These are phyloP conservation scores for Stenocarpella maydis DNA, from an alignment of 2,329 filamentous ascomycete genomes.

Conservation along the genomic window DNA sequence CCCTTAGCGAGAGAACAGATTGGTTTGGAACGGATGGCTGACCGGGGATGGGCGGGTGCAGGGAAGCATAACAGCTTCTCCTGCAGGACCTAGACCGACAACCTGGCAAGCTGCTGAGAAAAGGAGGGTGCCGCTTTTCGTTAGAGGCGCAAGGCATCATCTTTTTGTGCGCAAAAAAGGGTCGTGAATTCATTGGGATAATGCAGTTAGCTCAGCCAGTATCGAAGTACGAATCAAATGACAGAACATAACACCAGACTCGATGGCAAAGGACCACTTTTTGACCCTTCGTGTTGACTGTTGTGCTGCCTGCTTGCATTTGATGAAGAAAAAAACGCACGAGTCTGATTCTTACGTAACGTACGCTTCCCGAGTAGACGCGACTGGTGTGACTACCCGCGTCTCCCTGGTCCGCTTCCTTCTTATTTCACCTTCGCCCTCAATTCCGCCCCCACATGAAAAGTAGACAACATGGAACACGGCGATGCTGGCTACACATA, in stretches of 20 bases:
- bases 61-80: neutral
- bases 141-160: conserved; percentile 28
- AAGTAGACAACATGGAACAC: conserved; percentile 22
- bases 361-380: neutral
- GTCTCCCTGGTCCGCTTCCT: neutral
- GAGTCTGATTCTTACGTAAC: conserved; percentile 7
- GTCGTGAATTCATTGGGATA: conserved; percentile 29
- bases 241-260: conserved; percentile 11
- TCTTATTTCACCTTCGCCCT: neutral
- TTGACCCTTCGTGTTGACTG: neutral
- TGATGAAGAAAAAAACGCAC: neutral
- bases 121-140: conserved; percentile 25
- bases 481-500: conserved; percentile 43
- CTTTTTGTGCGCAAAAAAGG: conserved; percentile 14
- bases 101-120: conserved; percentile 11
- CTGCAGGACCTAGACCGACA: conserved; percentile 14
- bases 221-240: conserved; percentile 33
- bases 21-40: neutral
- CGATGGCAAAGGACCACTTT: neutral
- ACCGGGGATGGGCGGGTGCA: neutral
- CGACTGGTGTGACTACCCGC: neutral
- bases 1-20: conserved; percentile 19
- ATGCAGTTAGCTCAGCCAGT: conserved; percentile 31
- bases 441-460: neutral
- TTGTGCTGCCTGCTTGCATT: neutral